Evolutionary conservation across 2,329 filamentous ascomycete species (phyloP), one percentile per base, ranked within the genome.

Genomic region (Colletotrichum agaves): DNA sequence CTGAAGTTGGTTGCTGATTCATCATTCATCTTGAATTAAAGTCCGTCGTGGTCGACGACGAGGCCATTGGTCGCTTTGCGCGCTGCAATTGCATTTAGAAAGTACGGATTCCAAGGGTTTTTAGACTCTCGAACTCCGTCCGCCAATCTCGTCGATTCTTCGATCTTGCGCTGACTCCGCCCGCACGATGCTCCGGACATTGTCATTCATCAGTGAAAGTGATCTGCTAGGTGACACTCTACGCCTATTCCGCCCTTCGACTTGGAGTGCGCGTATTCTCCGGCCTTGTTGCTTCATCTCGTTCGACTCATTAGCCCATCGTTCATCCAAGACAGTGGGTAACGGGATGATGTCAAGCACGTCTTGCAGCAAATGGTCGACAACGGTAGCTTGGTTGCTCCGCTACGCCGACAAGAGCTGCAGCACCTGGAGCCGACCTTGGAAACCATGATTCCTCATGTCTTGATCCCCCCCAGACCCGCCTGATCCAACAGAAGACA

Each of bases 221-320:
- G 46, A 49, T 11, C 46, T 49, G 2, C 3, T 49, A 49, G 46
- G 46, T 49, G 15, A 19, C 10, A 23, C 5, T 11, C 15, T 13
- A 8, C 13, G 21, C 27, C 12, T 49, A 23, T 8, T 49, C 21
- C n/a, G 23, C 50, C 50, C 2, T 55, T 55, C 50, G 50, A 55
- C n/a, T 33, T 55, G 27, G 50, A 55, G 35, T 13, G 37, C 33
- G 50, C 50, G 50, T 31, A 19, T 27, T 55, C 50, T 55, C 37
- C 50, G 17, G 50, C 31, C 7, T 37, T 55, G 37, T 11, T 55
- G 19, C 27, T 55, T 39, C 35, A 55, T 21, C 27, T 55, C 13
- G 21, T 55, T 17, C 50, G 35, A 31, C 27, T 35, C 31, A 37
- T 55, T 17, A 37, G 50, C 31, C 50, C 50, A 8, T 10, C 50